Conservation (phyloP, 331 rosid genomes). For the Dryas integrifolia region DNA sequence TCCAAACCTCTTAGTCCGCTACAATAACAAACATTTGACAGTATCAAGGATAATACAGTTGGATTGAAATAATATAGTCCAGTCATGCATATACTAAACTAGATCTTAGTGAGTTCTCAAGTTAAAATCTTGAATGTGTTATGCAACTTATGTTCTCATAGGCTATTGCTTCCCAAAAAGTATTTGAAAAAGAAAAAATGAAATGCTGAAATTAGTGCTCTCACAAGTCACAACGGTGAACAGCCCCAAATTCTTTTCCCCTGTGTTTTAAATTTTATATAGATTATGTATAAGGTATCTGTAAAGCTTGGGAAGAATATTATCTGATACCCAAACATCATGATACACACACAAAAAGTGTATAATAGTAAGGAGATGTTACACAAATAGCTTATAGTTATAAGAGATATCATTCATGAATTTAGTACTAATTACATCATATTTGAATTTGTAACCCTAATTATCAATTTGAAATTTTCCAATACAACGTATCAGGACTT, state of each 20-base stretch:
- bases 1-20: too few relatives aligned
- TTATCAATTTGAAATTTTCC: neutral
- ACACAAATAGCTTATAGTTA: neutral
- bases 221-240: neutral
- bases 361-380: neutral
- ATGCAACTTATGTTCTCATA: neutral
- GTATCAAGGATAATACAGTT: too few relatives aligned
- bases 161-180: neutral
- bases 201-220: neutral
- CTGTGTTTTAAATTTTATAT: neutral
- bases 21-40: too few relatives aligned
- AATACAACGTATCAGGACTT: too few relatives aligned
- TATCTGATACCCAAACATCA: conserved; percentile 47
- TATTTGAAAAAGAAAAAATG: neutral
- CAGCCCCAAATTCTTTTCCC: neutral
- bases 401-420: neutral
- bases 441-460: neutral
- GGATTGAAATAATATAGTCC: too few relatives aligned
- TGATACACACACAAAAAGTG: too few relatives aligned
- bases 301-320: conserved; percentile 43
- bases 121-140: neutral
- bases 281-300: conserved; percentile 21
- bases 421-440: neutral
- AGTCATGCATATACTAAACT: neutral
- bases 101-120: neutral